These are phyloP conservation scores for Gaertneriomyces sp. DNA, from an alignment of 192 early-diverging fungal genomes.

Conservation along the genomic window DNA sequence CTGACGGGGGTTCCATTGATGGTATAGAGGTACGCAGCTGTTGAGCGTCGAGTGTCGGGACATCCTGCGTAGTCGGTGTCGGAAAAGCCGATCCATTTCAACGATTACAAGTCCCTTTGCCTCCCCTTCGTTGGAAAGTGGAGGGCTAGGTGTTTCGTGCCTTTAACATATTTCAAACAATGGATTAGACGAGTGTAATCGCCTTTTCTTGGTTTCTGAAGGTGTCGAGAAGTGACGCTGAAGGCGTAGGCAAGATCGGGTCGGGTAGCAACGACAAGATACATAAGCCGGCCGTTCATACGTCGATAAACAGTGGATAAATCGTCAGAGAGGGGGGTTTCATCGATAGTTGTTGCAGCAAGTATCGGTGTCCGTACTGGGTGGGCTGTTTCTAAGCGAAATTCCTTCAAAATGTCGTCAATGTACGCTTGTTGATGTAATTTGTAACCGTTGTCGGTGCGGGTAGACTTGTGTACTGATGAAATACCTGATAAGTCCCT, in stretches of 20 bases:
- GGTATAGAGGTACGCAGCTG: slow-evolving; percentile 27
- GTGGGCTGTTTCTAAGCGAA: not conserved
- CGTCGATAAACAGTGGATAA: not conserved
- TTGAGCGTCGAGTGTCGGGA: slow-evolving; percentile 23
- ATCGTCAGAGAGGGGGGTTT: not conserved
- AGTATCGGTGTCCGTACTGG: not conserved
- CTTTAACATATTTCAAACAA: not conserved
- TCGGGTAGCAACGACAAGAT: not conserved
- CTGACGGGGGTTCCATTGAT: slow-evolving; percentile 13
- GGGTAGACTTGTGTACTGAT: not conserved
- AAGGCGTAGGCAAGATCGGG: slow-evolving; percentile 7
- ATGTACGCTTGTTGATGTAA: not conserved
- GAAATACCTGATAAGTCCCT: slow-evolving; percentile 3
- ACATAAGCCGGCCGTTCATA: not conserved
- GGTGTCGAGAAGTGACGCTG: not conserved
- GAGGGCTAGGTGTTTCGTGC: not conserved
- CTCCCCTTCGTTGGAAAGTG: no score
- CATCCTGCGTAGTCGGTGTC: slow-evolving; percentile 5
- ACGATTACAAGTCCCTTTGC: not conserved
- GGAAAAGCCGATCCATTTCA: not conserved
- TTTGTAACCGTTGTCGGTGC: not conserved
- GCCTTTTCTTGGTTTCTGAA: not conserved
- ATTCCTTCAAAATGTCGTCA: slow-evolving; percentile 1
- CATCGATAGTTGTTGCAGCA: not conserved
- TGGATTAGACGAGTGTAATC: not conserved